phyloP scores from a whole-genome alignment of 495 filamentous ascomycete species.

The Trichoderma orchidacearum region DNA sequence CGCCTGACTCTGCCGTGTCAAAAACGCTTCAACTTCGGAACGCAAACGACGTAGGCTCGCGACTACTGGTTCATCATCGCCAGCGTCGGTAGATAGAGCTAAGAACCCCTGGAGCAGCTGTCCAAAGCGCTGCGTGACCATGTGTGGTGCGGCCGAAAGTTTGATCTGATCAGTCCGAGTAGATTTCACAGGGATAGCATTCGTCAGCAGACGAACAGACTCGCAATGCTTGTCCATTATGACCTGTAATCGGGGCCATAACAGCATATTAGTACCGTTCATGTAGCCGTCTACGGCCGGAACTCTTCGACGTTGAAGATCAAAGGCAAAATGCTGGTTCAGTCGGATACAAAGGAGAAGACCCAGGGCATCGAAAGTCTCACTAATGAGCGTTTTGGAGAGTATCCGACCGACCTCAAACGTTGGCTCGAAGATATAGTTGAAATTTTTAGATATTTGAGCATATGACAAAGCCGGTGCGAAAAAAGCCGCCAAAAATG shows the following conservation, averaged over 20 bases:
- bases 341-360: conserved; percentile 81
- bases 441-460: conserved; percentile 51
- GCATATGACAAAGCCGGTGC: conserved; percentile 42
- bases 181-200: conserved; percentile 28
- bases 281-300: conserved; percentile 83
- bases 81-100: conserved; percentile 67
- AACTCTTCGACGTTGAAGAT: conserved; percentile 79
- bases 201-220: conserved; percentile 52
- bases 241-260: conserved; percentile 91
- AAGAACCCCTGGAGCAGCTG: conserved; percentile 79
- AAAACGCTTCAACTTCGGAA: conserved; percentile 62
- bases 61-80: conserved; percentile 84
- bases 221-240: conserved; percentile 90
- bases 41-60: conserved; percentile 64
- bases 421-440: conserved; percentile 70
- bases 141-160: conserved; percentile 75
- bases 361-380: conserved; percentile 72
- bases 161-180: conserved; percentile 43
- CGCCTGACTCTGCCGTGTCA: conserved; percentile 49
- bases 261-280: conserved; percentile 86
- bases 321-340: conserved; percentile 86
- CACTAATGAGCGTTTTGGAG: conserved; percentile 62
- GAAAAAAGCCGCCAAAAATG: conserved; percentile 86
- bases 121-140: conserved; percentile 83
- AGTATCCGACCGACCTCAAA: conserved; percentile 66